These are phyloP conservation scores for Davidsoniella virescens DNA, from an alignment of 2,329 filamentous ascomycete genomes.

Conservation along the genomic window DNA sequence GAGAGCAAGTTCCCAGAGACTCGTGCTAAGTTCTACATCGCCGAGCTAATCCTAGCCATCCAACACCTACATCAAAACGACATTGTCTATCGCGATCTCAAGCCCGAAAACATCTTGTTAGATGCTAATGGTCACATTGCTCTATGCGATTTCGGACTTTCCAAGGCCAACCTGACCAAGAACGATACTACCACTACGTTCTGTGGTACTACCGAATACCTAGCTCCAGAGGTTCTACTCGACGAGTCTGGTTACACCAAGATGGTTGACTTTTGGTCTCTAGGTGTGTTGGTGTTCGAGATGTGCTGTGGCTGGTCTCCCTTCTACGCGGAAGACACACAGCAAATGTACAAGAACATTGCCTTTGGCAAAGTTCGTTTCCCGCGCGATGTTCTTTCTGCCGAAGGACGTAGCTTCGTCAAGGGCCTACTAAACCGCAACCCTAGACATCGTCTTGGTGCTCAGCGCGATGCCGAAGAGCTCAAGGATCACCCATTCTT, in stretches of 20 bases:
- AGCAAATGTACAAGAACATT: slow-evolving; percentile 99
- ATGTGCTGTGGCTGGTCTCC: slow-evolving; percentile 99
- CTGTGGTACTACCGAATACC: slow-evolving; percentile 93
- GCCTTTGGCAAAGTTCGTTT: slow-evolving; percentile 97
- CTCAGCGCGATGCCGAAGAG: slow-evolving; percentile 80
- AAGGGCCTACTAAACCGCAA: slow-evolving; percentile 95
- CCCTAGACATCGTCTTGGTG: slow-evolving; percentile 84
- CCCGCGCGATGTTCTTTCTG: slow-evolving; percentile 81
- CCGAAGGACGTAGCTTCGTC: slow-evolving; percentile 92
- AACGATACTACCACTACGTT: slow-evolving; percentile 98
- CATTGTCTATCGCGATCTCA: slow-evolving; percentile 93
- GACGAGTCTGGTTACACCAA: slow-evolving; percentile 98
- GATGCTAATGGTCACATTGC: slow-evolving; percentile 97
- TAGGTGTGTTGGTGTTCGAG: slow-evolving; percentile 93
- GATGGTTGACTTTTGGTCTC: slow-evolving; percentile 99
- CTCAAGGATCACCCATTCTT: slow-evolving; percentile 93
- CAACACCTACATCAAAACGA: slow-evolving; percentile 93
- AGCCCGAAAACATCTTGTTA: slow-evolving; percentile 92
- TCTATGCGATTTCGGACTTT: slow-evolving; percentile 91
- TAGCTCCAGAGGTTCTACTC: slow-evolving; percentile 85
- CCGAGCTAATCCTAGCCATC: slow-evolving; percentile 86
- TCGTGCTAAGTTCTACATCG: slow-evolving; percentile 96
- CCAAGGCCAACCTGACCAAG: slow-evolving; percentile 91
- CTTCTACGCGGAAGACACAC: slow-evolving; percentile 96
- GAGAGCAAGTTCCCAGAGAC: slow-evolving; percentile 91